Evolutionary conservation across 1,284 basidiomycete species (phyloP).

Genomic region (Uromyces viciae-fabae): DNA sequence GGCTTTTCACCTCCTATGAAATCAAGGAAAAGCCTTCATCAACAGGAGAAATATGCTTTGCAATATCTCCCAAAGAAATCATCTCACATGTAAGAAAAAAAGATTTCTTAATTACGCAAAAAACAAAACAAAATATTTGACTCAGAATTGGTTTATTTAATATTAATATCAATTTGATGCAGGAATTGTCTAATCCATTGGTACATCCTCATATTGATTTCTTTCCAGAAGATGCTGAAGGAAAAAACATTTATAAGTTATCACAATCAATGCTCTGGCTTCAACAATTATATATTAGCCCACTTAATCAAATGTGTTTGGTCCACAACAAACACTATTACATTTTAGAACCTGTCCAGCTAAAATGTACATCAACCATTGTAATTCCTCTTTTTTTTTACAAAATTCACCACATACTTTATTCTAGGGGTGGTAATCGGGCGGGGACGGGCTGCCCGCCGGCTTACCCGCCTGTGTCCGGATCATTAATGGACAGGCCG

Average conservation of each 20-base stretch:
- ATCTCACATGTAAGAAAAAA: neutral
- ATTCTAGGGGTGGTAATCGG: too few species aligned
- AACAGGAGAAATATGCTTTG: neutral
- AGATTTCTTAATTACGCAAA: neutral
- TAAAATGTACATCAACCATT: neutral
- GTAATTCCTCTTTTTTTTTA: neutral
- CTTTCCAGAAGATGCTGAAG: neutral
- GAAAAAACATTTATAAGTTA: neutral
- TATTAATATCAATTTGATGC: neutral
- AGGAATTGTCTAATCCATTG: neutral
- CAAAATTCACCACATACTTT: neutral
- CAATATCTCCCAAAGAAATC: neutral
- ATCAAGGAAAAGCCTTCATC: neutral
- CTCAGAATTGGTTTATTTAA: neutral
- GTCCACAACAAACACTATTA: neutral
- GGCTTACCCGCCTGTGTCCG: too few species aligned
- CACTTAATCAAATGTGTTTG: neutral
- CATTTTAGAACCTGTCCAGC: neutral
- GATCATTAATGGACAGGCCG: too few species aligned
- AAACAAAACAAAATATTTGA: neutral
- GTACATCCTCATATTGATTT: neutral
- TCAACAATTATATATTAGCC: neutral
- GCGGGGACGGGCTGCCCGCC: too few species aligned
- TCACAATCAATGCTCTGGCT: neutral
- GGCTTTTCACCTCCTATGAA: neutral